Evolutionary conservation across 306 rosid genomes (phyloP).

Genomic region (Vigna reflexopilosa): DNA sequence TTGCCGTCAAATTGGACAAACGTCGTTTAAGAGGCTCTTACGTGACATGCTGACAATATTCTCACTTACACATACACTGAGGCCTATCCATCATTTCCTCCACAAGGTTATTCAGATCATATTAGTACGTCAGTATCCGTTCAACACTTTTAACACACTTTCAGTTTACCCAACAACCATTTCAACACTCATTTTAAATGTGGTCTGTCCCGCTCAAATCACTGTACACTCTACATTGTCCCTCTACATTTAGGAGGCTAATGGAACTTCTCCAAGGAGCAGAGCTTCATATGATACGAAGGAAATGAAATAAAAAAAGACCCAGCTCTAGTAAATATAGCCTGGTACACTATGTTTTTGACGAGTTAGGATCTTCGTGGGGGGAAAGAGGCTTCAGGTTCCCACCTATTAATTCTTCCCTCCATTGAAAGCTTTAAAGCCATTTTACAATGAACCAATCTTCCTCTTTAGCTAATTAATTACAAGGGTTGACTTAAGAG

Average conservation of each 20-base stretch:
- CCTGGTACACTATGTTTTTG: constrained; percentile 43
- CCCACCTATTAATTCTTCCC: constrained; percentile 47
- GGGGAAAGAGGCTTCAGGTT: constrained; percentile 51
- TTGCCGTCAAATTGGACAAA: too few relatives aligned
- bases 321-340: constrained; percentile 45
- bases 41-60: too few relatives aligned
- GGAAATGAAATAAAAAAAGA: constrained; percentile 23
- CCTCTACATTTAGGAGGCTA: constrained; percentile 47
- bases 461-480: constrained; percentile 30
- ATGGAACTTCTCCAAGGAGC: constrained; percentile 47
- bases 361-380: constrained; percentile 51
- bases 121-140: constrained; percentile 24
- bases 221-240: constrained; percentile 52
- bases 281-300: constrained; percentile 52
- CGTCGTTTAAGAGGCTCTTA: too few relatives aligned
- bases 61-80: not conserved
- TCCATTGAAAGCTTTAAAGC: constrained; percentile 46
- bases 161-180: constrained; percentile 39
- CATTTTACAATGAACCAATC: constrained; percentile 50
- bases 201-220: constrained; percentile 48
- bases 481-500: constrained; percentile 51
- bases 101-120: constrained; percentile 35
- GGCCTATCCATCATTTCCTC: constrained; percentile 23
- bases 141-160: constrained; percentile 29
- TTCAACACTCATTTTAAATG: constrained; percentile 42